Evolutionary conservation across 2,329 filamentous ascomycete genomes (phyloP).

Genomic region (Alternaria longipes): DNA sequence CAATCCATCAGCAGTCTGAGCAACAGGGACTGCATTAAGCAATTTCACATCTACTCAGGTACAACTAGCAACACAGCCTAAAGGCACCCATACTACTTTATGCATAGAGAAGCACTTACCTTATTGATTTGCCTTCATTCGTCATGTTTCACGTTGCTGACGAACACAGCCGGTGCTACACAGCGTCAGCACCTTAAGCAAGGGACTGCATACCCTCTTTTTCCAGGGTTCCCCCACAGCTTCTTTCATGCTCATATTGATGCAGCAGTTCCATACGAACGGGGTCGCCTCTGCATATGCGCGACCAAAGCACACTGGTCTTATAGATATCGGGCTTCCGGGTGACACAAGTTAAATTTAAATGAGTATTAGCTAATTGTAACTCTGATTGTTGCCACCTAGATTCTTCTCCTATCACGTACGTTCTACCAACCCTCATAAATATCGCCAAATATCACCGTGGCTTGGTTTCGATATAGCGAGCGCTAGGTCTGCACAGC

Average conservation of each 20-base stretch:
- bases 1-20: background rate
- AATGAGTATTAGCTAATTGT: background rate
- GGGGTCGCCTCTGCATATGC: background rate
- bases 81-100: constrained; percentile 3
- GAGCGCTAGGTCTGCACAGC: background rate
- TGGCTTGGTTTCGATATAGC: background rate
- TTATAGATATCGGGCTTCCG: background rate
- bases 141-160: constrained; percentile 18
- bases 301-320: background rate
- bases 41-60: background rate
- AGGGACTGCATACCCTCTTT: constrained; percentile 10
- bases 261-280: constrained; percentile 7
- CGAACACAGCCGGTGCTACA: background rate
- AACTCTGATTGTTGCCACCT: background rate
- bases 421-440: background rate
- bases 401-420: background rate
- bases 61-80: constrained; percentile 11
- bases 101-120: background rate
- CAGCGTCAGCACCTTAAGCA: constrained; percentile 9
- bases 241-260: constrained; percentile 18
- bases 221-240: constrained; percentile 5
- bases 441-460: background rate
- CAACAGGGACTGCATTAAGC: background rate
- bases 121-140: background rate
- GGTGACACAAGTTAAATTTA: background rate